Evolutionary conservation across 495 filamentous ascomycete genomes (phyloP), one percentile per base, ranked within the genome.

Genomic region (Astrothelium subdiscretum): DNA sequence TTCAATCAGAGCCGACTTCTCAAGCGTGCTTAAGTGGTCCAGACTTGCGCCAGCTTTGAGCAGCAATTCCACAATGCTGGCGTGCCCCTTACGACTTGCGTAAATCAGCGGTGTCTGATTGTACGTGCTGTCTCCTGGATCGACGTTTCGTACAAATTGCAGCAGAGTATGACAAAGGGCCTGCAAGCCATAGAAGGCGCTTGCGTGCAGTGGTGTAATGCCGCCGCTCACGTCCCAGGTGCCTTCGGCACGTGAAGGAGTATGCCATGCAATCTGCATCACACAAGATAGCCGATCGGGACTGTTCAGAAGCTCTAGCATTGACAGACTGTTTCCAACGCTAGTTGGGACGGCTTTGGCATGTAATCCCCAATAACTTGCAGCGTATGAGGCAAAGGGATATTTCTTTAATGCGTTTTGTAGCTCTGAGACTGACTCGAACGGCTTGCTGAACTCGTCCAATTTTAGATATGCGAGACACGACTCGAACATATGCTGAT

Each of bases 31-130:
- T n/a, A 32, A 15, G n/a, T 43, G 35, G 24, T 61, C 13, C 10
- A 29, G 32, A 15, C 29, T 48, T 48, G 42, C 59, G 27, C 42
- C 35, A 11, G 29, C 20, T 26, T 40, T 31, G 13, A 61, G 42
- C 12, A 61, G 38, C 4, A 43, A 12, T 15, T 48, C 18, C 38
- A 61, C 59, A 13, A 61, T 4, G 11, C 51, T n/a, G 18, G 27
- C 59, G 18, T 61, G 31, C 10, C 59, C 59, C 15, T 44, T 51
- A 4, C 40, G 32, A 20, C 59, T 24, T 3, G 59, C 59, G 27
- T n/a, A 51, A n/a, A 61, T 61, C 22, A 61, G 20, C n/a, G 35
- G 59, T 26, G 59, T 61, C 40, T 61, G 59, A 24, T 51, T 26
- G 15, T 48, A 61, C 0, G 20, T 12, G 13, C 24, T n/a, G 29